A percentile compares a stretch with the other conserved stretches of the same genome.
Conservation (phyloP, 2,329 filamentous ascomycete genomes). For the Fusarium nematophilum region DNA sequence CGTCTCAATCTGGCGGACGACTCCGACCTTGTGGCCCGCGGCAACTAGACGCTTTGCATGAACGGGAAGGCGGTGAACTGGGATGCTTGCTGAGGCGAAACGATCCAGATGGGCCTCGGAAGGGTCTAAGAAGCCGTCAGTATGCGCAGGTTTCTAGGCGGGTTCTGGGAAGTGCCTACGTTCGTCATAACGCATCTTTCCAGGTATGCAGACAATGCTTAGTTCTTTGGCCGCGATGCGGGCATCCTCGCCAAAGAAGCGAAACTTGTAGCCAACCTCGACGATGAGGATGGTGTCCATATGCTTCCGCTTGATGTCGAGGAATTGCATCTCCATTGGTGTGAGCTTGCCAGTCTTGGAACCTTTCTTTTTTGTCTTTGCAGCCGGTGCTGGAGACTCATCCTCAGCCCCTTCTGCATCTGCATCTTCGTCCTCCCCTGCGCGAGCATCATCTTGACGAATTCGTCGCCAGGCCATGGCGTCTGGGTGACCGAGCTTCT, state of each 20-base stretch:
- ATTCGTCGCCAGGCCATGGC: constrained; percentile 77
- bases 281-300: constrained; percentile 91
- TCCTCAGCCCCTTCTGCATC: constrained; percentile 68
- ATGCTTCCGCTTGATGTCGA: constrained; percentile 93
- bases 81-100: constrained; percentile 96
- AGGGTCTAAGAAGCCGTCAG: constrained; percentile 62
- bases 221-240: constrained; percentile 88
- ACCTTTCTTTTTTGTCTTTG: constrained; percentile 73
- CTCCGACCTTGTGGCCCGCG: constrained; percentile 94
- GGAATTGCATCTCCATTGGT: constrained; percentile 91
- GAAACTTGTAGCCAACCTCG: constrained; percentile 98
- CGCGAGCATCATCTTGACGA: constrained; percentile 63
- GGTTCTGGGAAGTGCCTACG: constrained; percentile 59
- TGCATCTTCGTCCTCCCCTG: constrained; percentile 66
- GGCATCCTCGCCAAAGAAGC: constrained; percentile 96
- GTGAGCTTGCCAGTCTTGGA: constrained; percentile 83
- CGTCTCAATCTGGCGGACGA: constrained; percentile 94
- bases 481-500: constrained; percentile 88
- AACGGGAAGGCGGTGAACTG: constrained; percentile 88
- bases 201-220: constrained; percentile 95
- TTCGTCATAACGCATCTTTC: constrained; percentile 94
- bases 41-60: constrained; percentile 93
- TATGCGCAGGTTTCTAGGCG: neutral
- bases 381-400: constrained; percentile 50
- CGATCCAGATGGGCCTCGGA: constrained; percentile 92